A percentile compares a stretch with the other conserved stretches of the same genome.
These are phyloP conservation scores for Colletotrichum sp. DNA, from an alignment of 2,329 filamentous ascomycete species.

Conservation along the genomic window DNA sequence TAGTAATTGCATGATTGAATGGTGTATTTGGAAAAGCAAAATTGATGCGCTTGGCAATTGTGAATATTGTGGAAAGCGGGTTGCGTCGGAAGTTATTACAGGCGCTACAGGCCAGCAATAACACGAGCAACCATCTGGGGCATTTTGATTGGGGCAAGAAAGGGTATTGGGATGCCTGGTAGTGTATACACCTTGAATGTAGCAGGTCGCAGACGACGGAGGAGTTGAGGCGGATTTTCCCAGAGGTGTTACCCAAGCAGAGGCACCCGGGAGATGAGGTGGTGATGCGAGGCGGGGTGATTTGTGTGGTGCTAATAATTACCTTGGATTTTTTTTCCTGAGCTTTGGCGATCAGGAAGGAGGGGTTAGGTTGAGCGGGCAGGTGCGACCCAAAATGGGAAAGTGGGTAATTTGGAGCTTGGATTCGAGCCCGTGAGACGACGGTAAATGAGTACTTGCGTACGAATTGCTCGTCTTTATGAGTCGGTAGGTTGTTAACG, in stretches of 20 bases:
- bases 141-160: neutral
- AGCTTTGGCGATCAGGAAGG: neutral
- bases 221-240: neutral
- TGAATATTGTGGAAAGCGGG: neutral
- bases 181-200: neutral
- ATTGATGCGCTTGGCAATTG: neutral
- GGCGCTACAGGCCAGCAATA: neutral
- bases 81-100: neutral
- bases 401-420: neutral
- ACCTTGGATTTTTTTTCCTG: slow-evolving; percentile 3
- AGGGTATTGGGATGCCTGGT: neutral
- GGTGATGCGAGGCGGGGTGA: neutral
- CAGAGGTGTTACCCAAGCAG: neutral
- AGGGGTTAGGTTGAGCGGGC: neutral
- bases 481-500: neutral
- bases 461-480: neutral
- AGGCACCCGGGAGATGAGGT: neutral
- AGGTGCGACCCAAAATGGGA: neutral
- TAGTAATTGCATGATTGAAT: neutral
- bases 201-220: neutral
- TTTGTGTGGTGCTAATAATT: neutral
- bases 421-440: neutral
- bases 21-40: neutral
- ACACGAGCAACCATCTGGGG: neutral
- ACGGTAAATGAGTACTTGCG: neutral